Percentiles rank a stretch among this genome's conserved stretches.
Conservation (phyloP, 192 early-diverging fungal genomes). For the Coemansia sp. region DNA sequence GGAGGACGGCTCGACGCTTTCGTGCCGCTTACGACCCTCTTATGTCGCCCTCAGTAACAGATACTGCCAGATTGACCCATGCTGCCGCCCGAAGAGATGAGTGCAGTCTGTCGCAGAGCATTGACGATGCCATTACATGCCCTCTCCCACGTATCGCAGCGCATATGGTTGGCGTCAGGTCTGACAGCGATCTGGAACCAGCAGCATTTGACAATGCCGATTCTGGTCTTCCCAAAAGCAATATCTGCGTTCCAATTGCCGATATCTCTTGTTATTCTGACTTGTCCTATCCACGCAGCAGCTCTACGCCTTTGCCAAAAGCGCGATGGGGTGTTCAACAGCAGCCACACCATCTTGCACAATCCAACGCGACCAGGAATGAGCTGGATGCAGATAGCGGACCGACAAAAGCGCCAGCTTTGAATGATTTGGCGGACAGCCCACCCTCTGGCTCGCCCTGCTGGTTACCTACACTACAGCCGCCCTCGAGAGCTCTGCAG, state of each 20-base stretch:
- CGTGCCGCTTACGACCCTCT: slow-evolving; percentile 37
- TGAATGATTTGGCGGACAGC: background rate
- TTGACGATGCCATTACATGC: slow-evolving; percentile 42
- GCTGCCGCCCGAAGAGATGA: slow-evolving; percentile 14
- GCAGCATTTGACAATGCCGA: background rate
- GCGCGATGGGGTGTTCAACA: background rate
- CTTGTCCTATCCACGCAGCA: background rate
- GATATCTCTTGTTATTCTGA: background rate
- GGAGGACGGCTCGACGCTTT: slow-evolving; percentile 12
- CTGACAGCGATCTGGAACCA: slow-evolving; percentile 21
- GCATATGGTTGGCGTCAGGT: slow-evolving; percentile 29
- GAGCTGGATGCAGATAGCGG: background rate
- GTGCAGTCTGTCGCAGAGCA: slow-evolving; percentile 21
- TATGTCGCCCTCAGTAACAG: slow-evolving; percentile 27
- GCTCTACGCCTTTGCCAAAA: background rate
- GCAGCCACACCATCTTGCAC: background rate
- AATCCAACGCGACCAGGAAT: background rate
- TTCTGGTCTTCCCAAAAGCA: background rate
- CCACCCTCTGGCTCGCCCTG: background rate
- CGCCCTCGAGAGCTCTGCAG: background rate
- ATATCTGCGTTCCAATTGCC: too few species aligned
- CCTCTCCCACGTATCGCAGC: slow-evolving; percentile 37
- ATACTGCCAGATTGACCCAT: slow-evolving; percentile 10
- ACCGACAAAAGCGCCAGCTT: background rate
- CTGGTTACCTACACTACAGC: background rate